phyloP scores from a whole-genome alignment of 176 grass and related monocot species.

The Oryza nivara region DNA sequence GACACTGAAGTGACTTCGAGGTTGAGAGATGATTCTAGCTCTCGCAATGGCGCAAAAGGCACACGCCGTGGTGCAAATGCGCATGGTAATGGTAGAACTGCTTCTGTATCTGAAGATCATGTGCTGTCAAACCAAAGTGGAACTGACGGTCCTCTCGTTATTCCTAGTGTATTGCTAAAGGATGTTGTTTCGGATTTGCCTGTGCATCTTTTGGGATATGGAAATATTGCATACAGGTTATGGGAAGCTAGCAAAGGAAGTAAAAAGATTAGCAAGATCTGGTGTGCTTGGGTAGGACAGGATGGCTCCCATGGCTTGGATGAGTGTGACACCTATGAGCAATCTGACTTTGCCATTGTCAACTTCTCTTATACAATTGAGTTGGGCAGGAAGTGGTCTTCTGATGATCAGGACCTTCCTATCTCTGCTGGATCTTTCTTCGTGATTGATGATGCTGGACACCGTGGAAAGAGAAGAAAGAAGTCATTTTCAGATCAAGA shows the following conservation, averaged over 20 bases:
- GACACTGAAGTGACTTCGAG: slow-evolving; percentile 58
- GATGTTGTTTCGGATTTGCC: slow-evolving; percentile 62
- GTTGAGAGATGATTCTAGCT: slow-evolving; percentile 46
- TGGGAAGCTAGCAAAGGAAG: slow-evolving; percentile 51
- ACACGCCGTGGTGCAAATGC: slow-evolving; percentile 11
- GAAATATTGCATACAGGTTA: slow-evolving; percentile 75
- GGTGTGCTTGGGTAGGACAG: slow-evolving; percentile 95
- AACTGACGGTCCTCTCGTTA: slow-evolving; percentile 52
- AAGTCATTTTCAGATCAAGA: slow-evolving; percentile 97
- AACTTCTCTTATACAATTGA: slow-evolving; percentile 86
- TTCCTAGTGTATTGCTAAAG: slow-evolving; percentile 80
- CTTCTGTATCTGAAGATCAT: slow-evolving; percentile 27
- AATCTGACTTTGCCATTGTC: slow-evolving; percentile 78
- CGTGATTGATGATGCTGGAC: slow-evolving; percentile 73
- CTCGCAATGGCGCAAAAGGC: slow-evolving; percentile 33
- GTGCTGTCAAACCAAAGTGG: slow-evolving; percentile 7
- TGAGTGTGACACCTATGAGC: slow-evolving; percentile 25
- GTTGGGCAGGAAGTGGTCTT: slow-evolving; percentile 77
- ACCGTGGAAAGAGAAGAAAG: slow-evolving; percentile 68
- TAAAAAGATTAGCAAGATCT: slow-evolving; percentile 76
- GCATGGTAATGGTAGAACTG: background rate
- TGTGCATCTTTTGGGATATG: slow-evolving; percentile 74
- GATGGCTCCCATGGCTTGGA: slow-evolving; percentile 29
- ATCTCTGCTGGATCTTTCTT: slow-evolving; percentile 82
- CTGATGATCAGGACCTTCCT: slow-evolving; percentile 63